Base-by-base conservation (phyloP, 2,329 filamentous ascomycete species). In the Gnomoniopsis smithogilvyi region DNA sequence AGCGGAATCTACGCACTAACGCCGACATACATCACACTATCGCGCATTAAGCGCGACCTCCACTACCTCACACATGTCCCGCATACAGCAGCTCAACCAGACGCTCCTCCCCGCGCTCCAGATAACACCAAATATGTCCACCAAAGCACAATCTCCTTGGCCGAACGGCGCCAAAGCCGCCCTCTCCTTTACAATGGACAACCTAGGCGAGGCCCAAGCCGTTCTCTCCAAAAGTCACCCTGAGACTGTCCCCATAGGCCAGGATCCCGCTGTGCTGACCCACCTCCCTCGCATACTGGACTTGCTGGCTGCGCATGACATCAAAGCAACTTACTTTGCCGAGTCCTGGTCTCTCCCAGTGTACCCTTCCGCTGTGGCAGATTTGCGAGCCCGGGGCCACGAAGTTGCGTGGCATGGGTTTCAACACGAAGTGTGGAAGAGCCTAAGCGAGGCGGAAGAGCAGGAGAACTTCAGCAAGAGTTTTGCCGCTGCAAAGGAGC, bases 131-230 rank as follows among this genome's bases (percentile, higher is more conserved):
- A 15, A 21, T 22, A 45, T 24, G 19, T n/a, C 36, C 53, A 51
- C 21, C 26, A 41, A 41, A 22, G 6, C 26, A 22, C 17, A 21
- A 47, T 22, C 49, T 30, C 60, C 62, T 53, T 70, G 68, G 68
- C 69, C 69, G 14, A 15, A 62, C 54, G 59, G 62, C 49, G 59
- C 65, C 54, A 64, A 60, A 41, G 68, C 65, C 48, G 67, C 68
- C 61, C 60, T 70, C 58, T 63, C 66, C 60, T 65, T 71, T 61
- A 71, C 68, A 1, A 68, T 71, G 66, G 69, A 71, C 64, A 71
- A 70, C 62, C 64, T 70, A 3, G 69, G 69, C 56, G 69, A 71
- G 64, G 69, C 69, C 10, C 68, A 70, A 24, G 68, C 69, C 41
- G 65, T 71, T 19, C 62, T 65, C 59, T 62, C 60, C 11, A 58